Evolutionary conservation across 2,329 filamentous ascomycete genomes (phyloP).

Genomic region (Pseudogymnoascus sp.): DNA sequence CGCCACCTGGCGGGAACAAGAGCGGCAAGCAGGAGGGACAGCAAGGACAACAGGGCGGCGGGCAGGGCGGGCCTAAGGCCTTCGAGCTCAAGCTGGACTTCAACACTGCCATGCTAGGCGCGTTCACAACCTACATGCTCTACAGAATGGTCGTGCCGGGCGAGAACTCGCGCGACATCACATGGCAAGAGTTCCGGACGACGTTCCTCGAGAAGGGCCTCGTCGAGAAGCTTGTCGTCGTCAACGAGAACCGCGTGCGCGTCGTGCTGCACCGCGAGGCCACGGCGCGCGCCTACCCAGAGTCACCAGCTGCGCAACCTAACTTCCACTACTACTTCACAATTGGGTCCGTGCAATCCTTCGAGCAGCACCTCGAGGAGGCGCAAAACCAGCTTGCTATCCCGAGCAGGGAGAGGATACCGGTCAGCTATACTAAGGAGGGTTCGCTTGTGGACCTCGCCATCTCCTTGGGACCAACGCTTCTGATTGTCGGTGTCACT

Average conservation of each 20-base stretch:
- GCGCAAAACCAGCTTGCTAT: slow-evolving; percentile 85
- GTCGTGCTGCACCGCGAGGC: slow-evolving; percentile 76
- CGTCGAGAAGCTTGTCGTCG: slow-evolving; percentile 82
- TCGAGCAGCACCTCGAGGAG: slow-evolving; percentile 81
- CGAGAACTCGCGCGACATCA: slow-evolving; percentile 72
- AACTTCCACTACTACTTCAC: slow-evolving; percentile 87
- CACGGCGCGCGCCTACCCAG: slow-evolving; percentile 65
- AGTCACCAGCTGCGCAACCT: slow-evolving; percentile 56
- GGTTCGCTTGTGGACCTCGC: slow-evolving; percentile 66
- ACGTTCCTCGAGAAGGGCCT: slow-evolving; percentile 95
- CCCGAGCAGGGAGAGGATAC: slow-evolving; percentile 80
- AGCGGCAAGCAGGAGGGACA: slow-evolving; percentile 23
- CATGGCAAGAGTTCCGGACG: slow-evolving; percentile 92
- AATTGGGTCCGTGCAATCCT: slow-evolving; percentile 89
- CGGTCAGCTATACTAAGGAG: slow-evolving; percentile 79
- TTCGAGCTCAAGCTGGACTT: slow-evolving; percentile 28
- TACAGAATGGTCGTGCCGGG: slow-evolving; percentile 61
- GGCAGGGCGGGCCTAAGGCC: slow-evolving; percentile 28
- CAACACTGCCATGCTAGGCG: slow-evolving; percentile 37
- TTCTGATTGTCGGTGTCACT: slow-evolving; percentile 78
- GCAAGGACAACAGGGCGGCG: slow-evolving; percentile 17
- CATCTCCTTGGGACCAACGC: slow-evolving; percentile 74
- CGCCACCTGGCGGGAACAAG: background rate
- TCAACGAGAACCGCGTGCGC: slow-evolving; percentile 70
- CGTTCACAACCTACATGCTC: slow-evolving; percentile 56